Conservation (phyloP, 1,284 basidiomycete species). For the Puccinia triticina region DNA sequence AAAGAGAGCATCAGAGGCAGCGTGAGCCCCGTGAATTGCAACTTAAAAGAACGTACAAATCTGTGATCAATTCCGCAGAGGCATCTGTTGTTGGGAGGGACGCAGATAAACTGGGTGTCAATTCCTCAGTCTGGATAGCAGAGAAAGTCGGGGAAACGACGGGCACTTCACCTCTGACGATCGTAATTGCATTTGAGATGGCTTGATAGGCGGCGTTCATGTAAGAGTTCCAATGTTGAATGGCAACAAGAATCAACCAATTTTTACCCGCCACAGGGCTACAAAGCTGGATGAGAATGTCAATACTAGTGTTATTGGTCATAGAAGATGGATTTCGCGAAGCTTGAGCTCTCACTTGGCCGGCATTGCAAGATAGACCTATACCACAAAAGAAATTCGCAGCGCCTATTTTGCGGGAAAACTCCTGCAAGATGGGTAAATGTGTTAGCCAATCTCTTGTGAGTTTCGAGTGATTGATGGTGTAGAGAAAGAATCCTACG, state of each 20-base stretch:
- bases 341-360: neutral
- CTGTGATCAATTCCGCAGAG: conserved; percentile 22
- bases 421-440: neutral
- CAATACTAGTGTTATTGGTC: neutral
- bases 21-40: neutral
- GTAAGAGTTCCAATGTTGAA: conserved; percentile 28
- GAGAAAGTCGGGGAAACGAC: neutral
- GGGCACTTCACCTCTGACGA: conserved; percentile 12
- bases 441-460: neutral
- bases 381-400: conserved; percentile 33
- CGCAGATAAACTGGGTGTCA: neutral
- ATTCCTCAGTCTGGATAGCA: neutral
- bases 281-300: neutral
- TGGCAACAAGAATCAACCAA: conserved; percentile 23
- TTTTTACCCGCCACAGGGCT: conserved; percentile 13
- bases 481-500: neutral
- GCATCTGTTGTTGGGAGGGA: neutral
- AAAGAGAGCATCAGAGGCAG: neutral
- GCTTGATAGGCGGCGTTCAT: conserved; percentile 13
- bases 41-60: neutral
- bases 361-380: conserved; percentile 21
- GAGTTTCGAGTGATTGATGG: neutral
- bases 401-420: neutral
- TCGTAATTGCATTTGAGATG: neutral
- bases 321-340: neutral